A percentile compares a stretch with the other conserved stretches of the same genome.
These are phyloP conservation scores for Moricandia moricandioides DNA, from an alignment of 345 rosid species.

Conservation along the genomic window DNA sequence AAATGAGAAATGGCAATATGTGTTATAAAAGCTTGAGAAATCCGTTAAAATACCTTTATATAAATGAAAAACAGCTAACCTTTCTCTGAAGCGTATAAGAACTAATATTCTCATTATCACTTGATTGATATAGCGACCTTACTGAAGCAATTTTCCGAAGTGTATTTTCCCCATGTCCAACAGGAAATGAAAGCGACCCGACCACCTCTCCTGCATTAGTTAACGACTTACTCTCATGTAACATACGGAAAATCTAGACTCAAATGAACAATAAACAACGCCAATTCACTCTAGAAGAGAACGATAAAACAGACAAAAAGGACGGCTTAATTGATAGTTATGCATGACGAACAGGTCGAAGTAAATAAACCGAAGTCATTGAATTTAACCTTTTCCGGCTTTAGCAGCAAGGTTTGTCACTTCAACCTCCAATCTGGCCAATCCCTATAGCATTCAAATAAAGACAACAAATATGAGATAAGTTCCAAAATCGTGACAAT, in stretches of 20 bases:
- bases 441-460: conserved; percentile 49
- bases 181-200: conserved; percentile 81
- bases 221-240: conserved; percentile 26
- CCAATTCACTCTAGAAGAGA: conserved; percentile 6
- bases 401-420: conserved; percentile 97
- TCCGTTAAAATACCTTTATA: background rate
- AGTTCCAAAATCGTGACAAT: conserved; percentile 6
- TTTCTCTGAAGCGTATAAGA: conserved; percentile 64
- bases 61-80: conserved; percentile 48
- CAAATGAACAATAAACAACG: background rate
- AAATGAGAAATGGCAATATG: conserved; percentile 12
- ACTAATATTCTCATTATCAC: conserved; percentile 50
- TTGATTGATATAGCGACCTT: conserved; percentile 63
- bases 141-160: conserved; percentile 77
- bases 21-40: conserved; percentile 11
- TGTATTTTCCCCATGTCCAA: conserved; percentile 60
- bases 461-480: background rate
- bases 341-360: conserved; percentile 9
- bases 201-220: conserved; percentile 81
- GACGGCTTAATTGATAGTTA: background rate
- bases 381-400: conserved; percentile 92
- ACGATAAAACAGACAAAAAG: conserved; percentile 7
- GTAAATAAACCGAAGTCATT: conserved; percentile 8
- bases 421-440: conserved; percentile 92
- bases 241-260: conserved; percentile 8